Evolutionary conservation across 202 grass and related monocot genomes (phyloP).

Genomic region (Elaeis oleifera): DNA sequence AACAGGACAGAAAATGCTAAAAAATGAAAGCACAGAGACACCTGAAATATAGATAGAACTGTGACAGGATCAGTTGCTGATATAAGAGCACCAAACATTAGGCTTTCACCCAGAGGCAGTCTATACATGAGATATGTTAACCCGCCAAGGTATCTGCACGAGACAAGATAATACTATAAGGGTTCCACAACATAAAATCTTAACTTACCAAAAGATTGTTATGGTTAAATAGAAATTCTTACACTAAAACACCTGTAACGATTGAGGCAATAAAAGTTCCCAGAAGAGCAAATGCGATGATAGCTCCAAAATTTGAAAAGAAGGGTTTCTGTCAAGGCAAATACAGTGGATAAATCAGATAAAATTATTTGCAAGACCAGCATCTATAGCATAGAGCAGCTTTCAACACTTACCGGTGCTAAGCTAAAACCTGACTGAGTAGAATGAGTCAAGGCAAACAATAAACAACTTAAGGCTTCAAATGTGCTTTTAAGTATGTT

Average conservation of each 20-base stretch:
- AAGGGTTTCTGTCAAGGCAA: conserved; percentile 69
- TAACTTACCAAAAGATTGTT: too few species aligned
- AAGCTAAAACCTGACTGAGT: conserved; percentile 99
- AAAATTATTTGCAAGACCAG: conserved; percentile 5
- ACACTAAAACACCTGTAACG: conserved; percentile 95
- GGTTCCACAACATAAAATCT: too few species aligned
- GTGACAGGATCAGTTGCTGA: conserved; percentile 99
- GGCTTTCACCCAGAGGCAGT: conserved; percentile 80
- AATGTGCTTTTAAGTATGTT: too few species aligned
- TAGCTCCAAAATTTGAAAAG: conserved; percentile 98
- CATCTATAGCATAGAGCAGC: conserved; percentile 6
- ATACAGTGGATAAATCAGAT: too few species aligned
- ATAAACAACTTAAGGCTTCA: too few species aligned
- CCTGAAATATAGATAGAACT: conserved; percentile 98
- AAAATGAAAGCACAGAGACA: conserved; percentile 13
- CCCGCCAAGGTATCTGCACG: conserved; percentile 78
- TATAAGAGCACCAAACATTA: conserved; percentile 98
- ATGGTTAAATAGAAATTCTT: conserved; percentile 33
- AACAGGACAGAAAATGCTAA: too few species aligned
- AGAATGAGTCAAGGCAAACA: too few species aligned
- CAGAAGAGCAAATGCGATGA: conserved; percentile 91
- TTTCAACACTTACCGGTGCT: conserved; percentile 68
- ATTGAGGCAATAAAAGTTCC: conserved; percentile 90
- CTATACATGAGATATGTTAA: conserved; percentile 97
- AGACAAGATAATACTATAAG: too few species aligned